phyloP scores from a whole-genome alignment of 495 filamentous ascomycete species.

The Neurospora tetrasperma region DNA sequence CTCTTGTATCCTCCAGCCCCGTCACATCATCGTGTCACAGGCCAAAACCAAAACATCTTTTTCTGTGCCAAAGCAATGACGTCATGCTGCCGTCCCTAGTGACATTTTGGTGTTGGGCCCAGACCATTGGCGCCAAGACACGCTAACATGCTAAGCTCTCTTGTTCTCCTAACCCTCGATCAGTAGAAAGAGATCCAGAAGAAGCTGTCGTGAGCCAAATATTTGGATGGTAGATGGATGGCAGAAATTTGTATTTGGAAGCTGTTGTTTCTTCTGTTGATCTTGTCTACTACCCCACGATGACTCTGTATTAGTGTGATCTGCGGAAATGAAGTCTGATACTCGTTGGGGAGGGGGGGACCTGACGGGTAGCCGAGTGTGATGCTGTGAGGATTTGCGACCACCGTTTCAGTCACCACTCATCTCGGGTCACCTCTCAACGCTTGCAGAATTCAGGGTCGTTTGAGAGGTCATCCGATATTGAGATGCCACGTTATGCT shows the following conservation, averaged over 20 bases:
- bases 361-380: not conserved
- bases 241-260: not conserved
- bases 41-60: not conserved
- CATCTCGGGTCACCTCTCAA: not conserved
- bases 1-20: not conserved
- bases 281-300: not conserved
- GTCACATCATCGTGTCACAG: not conserved
- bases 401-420: not conserved
- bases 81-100: not conserved
- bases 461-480: not conserved
- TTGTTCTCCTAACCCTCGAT: not conserved
- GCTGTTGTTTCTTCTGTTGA: not conserved
- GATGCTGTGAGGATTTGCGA: not conserved
- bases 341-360: too few relatives aligned
- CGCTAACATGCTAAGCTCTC: not conserved
- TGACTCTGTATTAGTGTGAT: not conserved
- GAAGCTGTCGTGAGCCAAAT: not conserved
- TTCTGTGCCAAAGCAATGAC: not conserved
- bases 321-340: not conserved
- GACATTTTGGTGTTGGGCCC: not conserved
- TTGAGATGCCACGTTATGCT: not conserved
- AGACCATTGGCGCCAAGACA: not conserved
- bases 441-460: not conserved
- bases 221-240: not conserved
- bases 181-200: not conserved